Evolutionary conservation across 495 filamentous ascomycete genomes (phyloP).

Genomic region (Pseudoneurospora amorphoporcata): DNA sequence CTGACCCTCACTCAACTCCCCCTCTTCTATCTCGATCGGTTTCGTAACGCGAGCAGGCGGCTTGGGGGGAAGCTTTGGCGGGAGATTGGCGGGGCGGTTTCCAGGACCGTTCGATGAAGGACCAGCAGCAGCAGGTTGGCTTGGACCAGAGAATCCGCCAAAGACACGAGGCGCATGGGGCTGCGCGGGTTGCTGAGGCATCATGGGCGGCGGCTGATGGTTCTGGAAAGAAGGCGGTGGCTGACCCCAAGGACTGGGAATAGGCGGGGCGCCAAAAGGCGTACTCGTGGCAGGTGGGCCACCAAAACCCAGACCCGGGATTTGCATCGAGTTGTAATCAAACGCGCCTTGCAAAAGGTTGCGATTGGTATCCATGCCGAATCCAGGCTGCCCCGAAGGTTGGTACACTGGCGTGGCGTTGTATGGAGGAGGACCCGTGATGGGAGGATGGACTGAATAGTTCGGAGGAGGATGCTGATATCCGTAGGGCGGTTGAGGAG

Average conservation of each 20-base stretch:
- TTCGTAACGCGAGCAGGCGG: conserved; percentile 1
- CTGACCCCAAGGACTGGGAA: conserved; percentile 5
- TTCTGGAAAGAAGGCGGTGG: neutral
- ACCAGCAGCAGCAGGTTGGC: conserved; percentile 6
- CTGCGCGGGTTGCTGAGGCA: neutral
- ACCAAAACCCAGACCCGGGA: conserved; percentile 32
- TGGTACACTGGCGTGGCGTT: conserved; percentile 2
- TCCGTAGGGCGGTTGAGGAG: conserved; percentile 14
- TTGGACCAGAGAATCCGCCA: neutral
- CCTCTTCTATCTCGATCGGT: conserved; percentile 48
- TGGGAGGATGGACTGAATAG: conserved; percentile 5
- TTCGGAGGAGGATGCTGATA: conserved; percentile 13
- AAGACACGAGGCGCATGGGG: neutral
- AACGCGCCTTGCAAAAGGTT: conserved; percentile 21
- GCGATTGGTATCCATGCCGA: conserved; percentile 9
- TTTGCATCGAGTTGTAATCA: conserved; percentile 28
- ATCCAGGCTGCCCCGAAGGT: neutral
- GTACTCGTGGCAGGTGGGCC: conserved; percentile 1
- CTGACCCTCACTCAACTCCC: conserved; percentile 62
- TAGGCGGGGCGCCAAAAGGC: neutral
- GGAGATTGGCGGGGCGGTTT: neutral
- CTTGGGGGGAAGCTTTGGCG: neutral
- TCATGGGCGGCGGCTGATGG: neutral
- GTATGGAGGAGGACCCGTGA: neutral
- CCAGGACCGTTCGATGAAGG: conserved; percentile 4